phyloP scores from a whole-genome alignment of 306 rosid genomes.

The Citrullus amarus region DNA sequence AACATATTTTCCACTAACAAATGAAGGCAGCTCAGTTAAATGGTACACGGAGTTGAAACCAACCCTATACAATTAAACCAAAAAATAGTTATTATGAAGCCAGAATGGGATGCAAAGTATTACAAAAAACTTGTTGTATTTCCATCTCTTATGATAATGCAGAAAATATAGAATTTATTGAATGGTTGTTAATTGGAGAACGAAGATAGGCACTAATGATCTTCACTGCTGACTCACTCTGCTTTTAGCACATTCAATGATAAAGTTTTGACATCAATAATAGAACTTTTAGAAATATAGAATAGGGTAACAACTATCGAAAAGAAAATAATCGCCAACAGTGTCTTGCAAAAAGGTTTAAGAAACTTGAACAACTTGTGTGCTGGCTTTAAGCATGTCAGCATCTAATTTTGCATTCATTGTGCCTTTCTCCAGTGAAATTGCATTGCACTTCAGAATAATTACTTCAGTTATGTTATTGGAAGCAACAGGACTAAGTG shows the following conservation, averaged over 20 bases:
- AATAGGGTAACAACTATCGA: not conserved
- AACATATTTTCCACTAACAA: conserved; percentile 87
- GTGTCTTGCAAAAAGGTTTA: not conserved
- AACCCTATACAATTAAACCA: conserved; percentile 39
- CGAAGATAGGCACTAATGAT: not conserved
- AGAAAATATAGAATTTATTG: not conserved
- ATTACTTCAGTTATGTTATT: not conserved
- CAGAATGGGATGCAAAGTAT: not conserved
- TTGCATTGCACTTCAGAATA: not conserved
- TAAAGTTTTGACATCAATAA: not conserved
- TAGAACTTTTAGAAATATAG: not conserved
- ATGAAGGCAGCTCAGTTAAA: conserved; percentile 93
- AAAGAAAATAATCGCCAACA: not conserved
- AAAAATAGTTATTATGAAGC: conserved; percentile 14
- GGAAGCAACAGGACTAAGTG: not conserved
- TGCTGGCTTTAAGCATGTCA: not conserved
- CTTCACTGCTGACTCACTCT: not conserved
- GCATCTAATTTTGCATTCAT: not conserved
- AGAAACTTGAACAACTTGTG: not conserved
- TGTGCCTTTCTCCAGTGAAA: not conserved
- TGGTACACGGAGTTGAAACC: conserved; percentile 99
- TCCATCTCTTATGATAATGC: not conserved
- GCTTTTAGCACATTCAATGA: not conserved
- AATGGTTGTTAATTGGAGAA: not conserved
- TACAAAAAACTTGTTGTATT: not conserved